Conservation (phyloP, 2,329 filamentous ascomycete genomes). For the Zopfia rhizophila region DNA sequence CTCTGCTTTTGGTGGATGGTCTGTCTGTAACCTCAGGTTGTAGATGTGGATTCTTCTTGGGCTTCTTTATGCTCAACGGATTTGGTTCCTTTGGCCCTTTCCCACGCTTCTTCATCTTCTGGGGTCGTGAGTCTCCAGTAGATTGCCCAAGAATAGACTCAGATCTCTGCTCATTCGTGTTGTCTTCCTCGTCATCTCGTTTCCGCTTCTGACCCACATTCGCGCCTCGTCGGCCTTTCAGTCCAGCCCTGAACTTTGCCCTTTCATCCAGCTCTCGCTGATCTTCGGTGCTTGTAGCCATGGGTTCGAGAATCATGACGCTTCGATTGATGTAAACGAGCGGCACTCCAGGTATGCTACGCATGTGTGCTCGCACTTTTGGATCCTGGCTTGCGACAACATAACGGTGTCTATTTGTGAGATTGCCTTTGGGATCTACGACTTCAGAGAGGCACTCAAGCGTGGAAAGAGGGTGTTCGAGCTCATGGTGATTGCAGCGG, state of each 20-base stretch:
- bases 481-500: conserved; percentile 80
- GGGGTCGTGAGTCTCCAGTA: conserved; percentile 32
- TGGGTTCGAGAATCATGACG: conserved; percentile 82
- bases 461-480: conserved; percentile 75
- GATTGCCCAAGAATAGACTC: conserved; percentile 31
- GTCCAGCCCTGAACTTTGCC: conserved; percentile 76
- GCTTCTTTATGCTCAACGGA: conserved; percentile 75
- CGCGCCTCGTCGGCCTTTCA: conserved; percentile 60
- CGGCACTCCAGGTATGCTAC: conserved; percentile 76
- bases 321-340: conserved; percentile 81
- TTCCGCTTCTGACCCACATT: conserved; percentile 47
- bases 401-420: conserved; percentile 81
- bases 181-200: conserved; percentile 61
- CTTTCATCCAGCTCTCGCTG: conserved; percentile 75
- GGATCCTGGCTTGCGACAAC: conserved; percentile 79
- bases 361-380: conserved; percentile 70
- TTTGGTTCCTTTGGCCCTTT: conserved; percentile 76
- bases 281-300: conserved; percentile 73
- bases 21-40: conserved; percentile 7
- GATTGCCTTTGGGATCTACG: conserved; percentile 78
- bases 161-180: conserved; percentile 46
- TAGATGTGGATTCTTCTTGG: conserved; percentile 60
- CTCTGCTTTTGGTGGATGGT: background rate
- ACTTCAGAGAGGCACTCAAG: conserved; percentile 77
- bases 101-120: conserved; percentile 66